phyloP scores from a whole-genome alignment of 202 grass and related monocot genomes.

The Schoenoplectus tabernaemontani region DNA sequence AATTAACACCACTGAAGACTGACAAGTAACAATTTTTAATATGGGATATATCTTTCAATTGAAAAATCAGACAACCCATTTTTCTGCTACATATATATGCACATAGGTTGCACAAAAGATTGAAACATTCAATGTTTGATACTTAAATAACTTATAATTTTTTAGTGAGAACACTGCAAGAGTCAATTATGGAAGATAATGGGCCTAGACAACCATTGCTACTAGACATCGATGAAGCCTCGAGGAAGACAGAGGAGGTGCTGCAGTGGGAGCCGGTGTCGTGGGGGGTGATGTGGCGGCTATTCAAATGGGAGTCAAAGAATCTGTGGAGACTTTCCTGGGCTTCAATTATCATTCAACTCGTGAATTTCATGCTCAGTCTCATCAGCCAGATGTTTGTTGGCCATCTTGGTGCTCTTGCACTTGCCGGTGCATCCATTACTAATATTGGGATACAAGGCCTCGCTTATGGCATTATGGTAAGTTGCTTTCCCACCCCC shows the following conservation, averaged over 20 bases:
- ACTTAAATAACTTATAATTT: not conserved
- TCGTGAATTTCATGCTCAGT: conserved; percentile 64
- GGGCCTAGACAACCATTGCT: not conserved
- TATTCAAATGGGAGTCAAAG: conserved; percentile 52
- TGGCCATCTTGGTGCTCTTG: conserved; percentile 54
- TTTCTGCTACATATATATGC: not conserved
- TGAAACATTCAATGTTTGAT: not conserved
- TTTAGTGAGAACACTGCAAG: not conserved
- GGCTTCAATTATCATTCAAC: conserved; percentile 59
- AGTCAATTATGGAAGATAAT: conserved; percentile 30
- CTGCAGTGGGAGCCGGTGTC: conserved; percentile 32
- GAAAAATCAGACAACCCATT: not conserved
- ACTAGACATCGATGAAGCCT: conserved; percentile 29
- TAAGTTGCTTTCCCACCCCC: conserved; percentile 1
- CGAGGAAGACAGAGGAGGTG: conserved; percentile 32
- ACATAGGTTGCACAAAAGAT: not conserved
- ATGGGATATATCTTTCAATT: not conserved
- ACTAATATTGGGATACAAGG: conserved; percentile 74
- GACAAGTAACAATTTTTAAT: not conserved
- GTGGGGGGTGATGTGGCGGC: conserved; percentile 13
- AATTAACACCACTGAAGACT: not conserved
- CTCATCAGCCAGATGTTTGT: conserved; percentile 70
- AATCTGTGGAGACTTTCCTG: conserved; percentile 71
- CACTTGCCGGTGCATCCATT: conserved; percentile 60
- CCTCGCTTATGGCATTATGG: conserved; percentile 74